Conservation (phyloP, 2,329 filamentous ascomycete genomes). For the Leptosphaerulina australis region DNA sequence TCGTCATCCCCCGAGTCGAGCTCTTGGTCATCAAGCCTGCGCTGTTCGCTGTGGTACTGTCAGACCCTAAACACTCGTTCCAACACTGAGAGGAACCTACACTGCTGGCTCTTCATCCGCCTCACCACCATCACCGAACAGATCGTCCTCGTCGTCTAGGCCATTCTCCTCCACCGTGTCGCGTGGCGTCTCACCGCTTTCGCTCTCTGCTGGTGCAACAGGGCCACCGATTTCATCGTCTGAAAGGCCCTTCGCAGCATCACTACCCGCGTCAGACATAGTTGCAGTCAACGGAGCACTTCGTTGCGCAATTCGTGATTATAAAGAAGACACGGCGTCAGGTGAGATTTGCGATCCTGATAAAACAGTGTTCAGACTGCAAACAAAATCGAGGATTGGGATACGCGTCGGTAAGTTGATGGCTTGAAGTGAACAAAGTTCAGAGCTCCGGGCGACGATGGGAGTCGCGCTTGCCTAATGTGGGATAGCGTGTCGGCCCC, state of each 20-base stretch:
- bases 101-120: conserved; percentile 37
- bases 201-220: conserved; percentile 40
- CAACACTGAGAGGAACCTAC: conserved; percentile 31
- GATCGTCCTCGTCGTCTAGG: conserved; percentile 48
- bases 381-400: not conserved
- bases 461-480: conserved; percentile 27
- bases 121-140: conserved; percentile 55
- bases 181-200: conserved; percentile 36
- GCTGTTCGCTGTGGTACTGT: conserved; percentile 41
- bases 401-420: conserved; percentile 18
- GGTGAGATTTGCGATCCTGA: not conserved
- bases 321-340: not conserved
- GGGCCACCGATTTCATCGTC: conserved; percentile 45
- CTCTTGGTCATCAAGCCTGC: conserved; percentile 66
- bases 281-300: conserved; percentile 14
- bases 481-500: conserved; percentile 35
- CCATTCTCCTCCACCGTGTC: conserved; percentile 42
- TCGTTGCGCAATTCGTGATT: conserved; percentile 7
- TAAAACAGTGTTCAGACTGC: not conserved
- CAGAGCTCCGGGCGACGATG: conserved; percentile 23
- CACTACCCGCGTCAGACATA: conserved; percentile 47
- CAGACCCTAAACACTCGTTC: conserved; percentile 23
- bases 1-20: conserved; percentile 67
- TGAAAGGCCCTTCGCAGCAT: conserved; percentile 30
- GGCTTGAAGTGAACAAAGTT: conserved; percentile 30